phyloP scores from a whole-genome alignment of 1,284 basidiomycete species.

The Ganoderma leucocontextum region DNA sequence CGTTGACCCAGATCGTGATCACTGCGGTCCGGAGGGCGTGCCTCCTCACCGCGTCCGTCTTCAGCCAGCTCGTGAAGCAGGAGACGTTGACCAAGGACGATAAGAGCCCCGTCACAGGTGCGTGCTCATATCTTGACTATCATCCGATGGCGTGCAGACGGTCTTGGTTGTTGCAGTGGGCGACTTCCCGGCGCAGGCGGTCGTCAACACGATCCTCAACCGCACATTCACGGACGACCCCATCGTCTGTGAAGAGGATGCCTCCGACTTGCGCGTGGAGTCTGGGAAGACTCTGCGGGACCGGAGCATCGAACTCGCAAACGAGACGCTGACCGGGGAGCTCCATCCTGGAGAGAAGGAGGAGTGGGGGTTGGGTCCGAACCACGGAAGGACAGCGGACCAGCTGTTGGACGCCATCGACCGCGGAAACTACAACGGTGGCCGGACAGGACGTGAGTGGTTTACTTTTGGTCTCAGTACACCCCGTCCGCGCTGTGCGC shows the following conservation, averaged over 20 bases:
- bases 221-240: slow-evolving; percentile 85
- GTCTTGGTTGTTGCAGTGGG: slow-evolving; percentile 64
- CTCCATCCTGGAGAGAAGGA: slow-evolving; percentile 58
- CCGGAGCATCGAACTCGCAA: slow-evolving; percentile 85
- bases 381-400: slow-evolving; percentile 54
- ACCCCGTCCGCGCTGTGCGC: neutral
- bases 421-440: slow-evolving; percentile 82
- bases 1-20: slow-evolving; percentile 75
- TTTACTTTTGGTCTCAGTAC: neutral
- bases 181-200: slow-evolving; percentile 90
- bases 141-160: neutral
- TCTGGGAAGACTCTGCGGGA: slow-evolving; percentile 62
- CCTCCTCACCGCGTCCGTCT: slow-evolving; percentile 86
- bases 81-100: slow-evolving; percentile 94
- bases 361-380: slow-evolving; percentile 74
- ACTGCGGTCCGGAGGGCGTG: slow-evolving; percentile 93
- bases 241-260: slow-evolving; percentile 97
- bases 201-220: slow-evolving; percentile 83
- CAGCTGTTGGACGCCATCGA: slow-evolving; percentile 89
- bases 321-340: slow-evolving; percentile 75
- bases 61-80: slow-evolving; percentile 86
- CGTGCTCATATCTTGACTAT: slow-evolving; percentile 29
- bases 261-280: slow-evolving; percentile 75
- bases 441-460: slow-evolving; percentile 76
- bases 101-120: slow-evolving; percentile 96